Percentiles rank a stretch among this genome's conserved stretches.
Evolutionary conservation across 2,329 filamentous ascomycete species (phyloP).

Genomic region (Alternaria sp.): DNA sequence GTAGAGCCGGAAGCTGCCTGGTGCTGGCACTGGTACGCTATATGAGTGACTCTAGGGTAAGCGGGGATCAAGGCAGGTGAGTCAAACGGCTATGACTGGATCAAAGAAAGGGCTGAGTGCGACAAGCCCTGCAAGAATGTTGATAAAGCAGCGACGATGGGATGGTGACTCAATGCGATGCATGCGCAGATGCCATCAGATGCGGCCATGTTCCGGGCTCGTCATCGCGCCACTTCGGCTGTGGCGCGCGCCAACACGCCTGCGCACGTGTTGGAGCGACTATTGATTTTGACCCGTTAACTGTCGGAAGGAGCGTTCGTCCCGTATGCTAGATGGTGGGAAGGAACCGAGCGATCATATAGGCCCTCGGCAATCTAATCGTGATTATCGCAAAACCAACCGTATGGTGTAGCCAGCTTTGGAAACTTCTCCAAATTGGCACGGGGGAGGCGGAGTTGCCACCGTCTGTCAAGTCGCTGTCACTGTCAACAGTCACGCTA

Average conservation of each 20-base stretch:
- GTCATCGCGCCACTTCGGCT: constrained; percentile 12
- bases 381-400: neutral
- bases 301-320: neutral
- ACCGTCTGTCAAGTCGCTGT: neutral
- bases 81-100: constrained; percentile 14
- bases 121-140: neutral
- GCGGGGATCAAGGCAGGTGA: constrained; percentile 13
- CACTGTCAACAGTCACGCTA: neutral
- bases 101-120: neutral
- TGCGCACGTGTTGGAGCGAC: neutral
- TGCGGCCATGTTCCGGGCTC: neutral
- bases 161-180: constrained; percentile 8
- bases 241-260: neutral
- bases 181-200: neutral
- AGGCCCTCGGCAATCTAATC: neutral
- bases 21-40: neutral
- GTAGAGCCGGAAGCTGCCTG: neutral
- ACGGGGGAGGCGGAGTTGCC: neutral
- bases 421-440: neutral
- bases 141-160: neutral
- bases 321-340: neutral
- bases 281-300: neutral
- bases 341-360: neutral
- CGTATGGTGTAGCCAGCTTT: neutral
- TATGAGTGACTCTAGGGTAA: constrained; percentile 8